These are phyloP conservation scores for Medicago truncatula DNA, from an alignment of 306 rosid genomes.

Conservation along the genomic window DNA sequence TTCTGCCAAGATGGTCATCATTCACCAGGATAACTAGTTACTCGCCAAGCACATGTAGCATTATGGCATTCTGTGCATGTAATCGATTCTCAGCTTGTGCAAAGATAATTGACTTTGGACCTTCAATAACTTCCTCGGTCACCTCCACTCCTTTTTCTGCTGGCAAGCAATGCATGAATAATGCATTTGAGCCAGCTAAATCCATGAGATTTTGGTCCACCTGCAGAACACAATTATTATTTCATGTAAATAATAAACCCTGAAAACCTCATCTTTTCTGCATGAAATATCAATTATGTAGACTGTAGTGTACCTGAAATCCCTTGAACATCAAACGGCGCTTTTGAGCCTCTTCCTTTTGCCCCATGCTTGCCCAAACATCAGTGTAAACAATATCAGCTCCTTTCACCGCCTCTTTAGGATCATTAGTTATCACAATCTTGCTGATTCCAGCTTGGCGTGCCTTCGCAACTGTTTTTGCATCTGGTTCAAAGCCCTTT, in stretches of 20 bases:
- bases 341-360: conserved; percentile 80
- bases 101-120: conserved; percentile 82
- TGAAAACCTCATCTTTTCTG: neutral
- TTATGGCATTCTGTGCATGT: conserved; percentile 91
- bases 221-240: conserved; percentile 46
- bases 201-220: conserved; percentile 75
- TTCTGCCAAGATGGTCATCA: conserved; percentile 2
- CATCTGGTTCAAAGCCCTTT: conserved; percentile 86
- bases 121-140: conserved; percentile 79
- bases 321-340: conserved; percentile 69
- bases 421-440: conserved; percentile 80
- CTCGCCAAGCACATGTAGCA: conserved; percentile 82
- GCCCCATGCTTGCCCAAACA: conserved; percentile 98
- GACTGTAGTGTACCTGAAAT: conserved; percentile 65
- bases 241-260: neutral
- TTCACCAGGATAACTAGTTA: conserved; percentile 29
- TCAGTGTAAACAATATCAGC: conserved; percentile 87
- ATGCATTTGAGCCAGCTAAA: conserved; percentile 74
- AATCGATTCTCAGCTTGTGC: conserved; percentile 91
- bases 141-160: conserved; percentile 93
- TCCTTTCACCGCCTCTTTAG: conserved; percentile 88
- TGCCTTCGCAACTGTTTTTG: conserved; percentile 72
- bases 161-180: conserved; percentile 90
- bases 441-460: conserved; percentile 77
- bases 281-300: neutral